Base-by-base conservation (phyloP, 2,329 filamentous ascomycete species). In the Knoxdaviesia capensis region DNA sequence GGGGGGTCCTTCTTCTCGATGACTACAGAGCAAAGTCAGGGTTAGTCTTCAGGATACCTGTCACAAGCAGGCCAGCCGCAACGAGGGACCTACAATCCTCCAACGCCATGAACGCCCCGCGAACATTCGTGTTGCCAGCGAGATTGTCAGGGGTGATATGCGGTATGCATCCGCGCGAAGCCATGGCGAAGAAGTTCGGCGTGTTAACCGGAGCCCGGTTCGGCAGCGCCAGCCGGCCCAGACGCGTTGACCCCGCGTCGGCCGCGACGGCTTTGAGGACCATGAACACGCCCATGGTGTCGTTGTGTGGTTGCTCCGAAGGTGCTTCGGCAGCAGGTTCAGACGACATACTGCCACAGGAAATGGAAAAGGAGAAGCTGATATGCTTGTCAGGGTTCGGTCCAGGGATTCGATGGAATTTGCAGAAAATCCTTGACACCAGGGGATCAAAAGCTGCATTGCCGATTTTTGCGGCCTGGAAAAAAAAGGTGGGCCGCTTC, bases 91-190 rank as follows among this genome's bases (percentile, higher is more conserved):
- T 68, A 94, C 90, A 96, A 59, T 98, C 90, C 65, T 98, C 90
- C 31, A 96, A 63, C 1, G 80, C 83, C 52, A 90, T 65, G 55
- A 93, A 93, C 3, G 83, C 67, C 30, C 80, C 81, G 31, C 65
- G 63, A 45, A 92, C 65, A 5, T 69, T 56, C 1, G 77, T 76
- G 51, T 80, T 66, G 43, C 74, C 77, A 36, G 61, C 57, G 48
- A 90, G 65, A 46, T 80, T 80, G 63, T 98, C 90, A 35, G 86
- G 87, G 3, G 87, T 82, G 48, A 98, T 61, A 61, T 98, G 90
- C 41, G 90, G 86, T 34, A 96, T 65, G 1, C 73, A 74, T 28
- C 90, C 90, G 52, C 90, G 73, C 33, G 90, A 94, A 3, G 82
- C 81, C 49, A 81, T 66, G 41, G 75, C 78, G 45, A 94, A 63